Conservation (phyloP, 495 filamentous ascomycete species). For the Paragyromitra xinjiangensis region DNA sequence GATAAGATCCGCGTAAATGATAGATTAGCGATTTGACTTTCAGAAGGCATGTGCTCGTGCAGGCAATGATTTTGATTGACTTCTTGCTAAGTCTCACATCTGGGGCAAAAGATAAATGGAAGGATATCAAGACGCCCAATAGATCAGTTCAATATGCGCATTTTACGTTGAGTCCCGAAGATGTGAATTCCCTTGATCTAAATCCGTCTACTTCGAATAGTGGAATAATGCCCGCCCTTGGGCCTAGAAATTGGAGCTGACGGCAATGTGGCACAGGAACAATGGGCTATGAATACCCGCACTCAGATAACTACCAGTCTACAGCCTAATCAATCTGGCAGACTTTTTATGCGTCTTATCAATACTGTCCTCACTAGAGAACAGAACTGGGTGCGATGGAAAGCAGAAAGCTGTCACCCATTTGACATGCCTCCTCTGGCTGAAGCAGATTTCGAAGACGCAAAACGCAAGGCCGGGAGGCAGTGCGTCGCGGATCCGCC, state of each 20-base stretch:
- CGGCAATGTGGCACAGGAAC: slow-evolving; percentile 61
- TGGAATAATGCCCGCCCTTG: slow-evolving; percentile 3
- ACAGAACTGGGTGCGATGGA: slow-evolving; percentile 99
- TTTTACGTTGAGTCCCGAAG: slow-evolving; percentile 78
- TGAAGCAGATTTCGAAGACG: slow-evolving; percentile 70
- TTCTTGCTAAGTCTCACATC: slow-evolving; percentile 88
- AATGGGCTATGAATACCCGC: slow-evolving; percentile 81
- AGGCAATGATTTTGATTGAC: slow-evolving; percentile 90
- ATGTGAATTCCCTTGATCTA: slow-evolving; percentile 65
- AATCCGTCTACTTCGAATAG: slow-evolving; percentile 5
- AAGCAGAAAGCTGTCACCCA: slow-evolving; percentile 86
- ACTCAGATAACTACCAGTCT: slow-evolving; percentile 79
- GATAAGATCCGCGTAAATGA: slow-evolving; percentile 6
- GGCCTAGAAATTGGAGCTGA: slow-evolving; percentile 21
- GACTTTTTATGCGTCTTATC: slow-evolving; percentile 94
- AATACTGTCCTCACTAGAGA: slow-evolving; percentile 93
- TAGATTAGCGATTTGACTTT: slow-evolving; percentile 94
- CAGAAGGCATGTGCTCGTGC: slow-evolving; percentile 89
- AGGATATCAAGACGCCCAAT: slow-evolving; percentile 70
- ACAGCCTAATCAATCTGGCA: slow-evolving; percentile 77
- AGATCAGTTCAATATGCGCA: slow-evolving; percentile 82
- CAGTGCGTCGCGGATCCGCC: slow-evolving; percentile 72
- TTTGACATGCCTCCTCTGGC: slow-evolving; percentile 79
- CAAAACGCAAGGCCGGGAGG: slow-evolving; percentile 70
- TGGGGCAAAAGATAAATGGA: slow-evolving; percentile 79